These are phyloP conservation scores for Phyllosticta ampelicida DNA, from an alignment of 2,329 filamentous ascomycete species.

Conservation along the genomic window DNA sequence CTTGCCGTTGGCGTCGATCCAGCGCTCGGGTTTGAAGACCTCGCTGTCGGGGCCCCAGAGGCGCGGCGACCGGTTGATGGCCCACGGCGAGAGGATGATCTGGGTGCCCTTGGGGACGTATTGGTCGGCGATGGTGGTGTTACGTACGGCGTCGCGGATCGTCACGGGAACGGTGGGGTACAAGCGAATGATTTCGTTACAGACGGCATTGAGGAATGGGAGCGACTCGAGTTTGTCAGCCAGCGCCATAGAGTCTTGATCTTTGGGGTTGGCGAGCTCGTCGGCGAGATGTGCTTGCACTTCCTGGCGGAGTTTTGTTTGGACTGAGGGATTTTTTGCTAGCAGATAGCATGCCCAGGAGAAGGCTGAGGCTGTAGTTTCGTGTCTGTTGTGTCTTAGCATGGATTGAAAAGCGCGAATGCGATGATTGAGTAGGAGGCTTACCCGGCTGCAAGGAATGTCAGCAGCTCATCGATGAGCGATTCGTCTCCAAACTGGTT, in stretches of 20 bases:
- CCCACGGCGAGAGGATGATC: conserved; percentile 30
- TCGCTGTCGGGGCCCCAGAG: conserved; percentile 34
- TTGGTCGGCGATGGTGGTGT: conserved; percentile 24
- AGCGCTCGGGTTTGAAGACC: conserved; percentile 35
- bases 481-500: conserved; percentile 42
- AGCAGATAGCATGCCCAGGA: conserved; percentile 67
- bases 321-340: conserved; percentile 53
- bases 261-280: conserved; percentile 15
- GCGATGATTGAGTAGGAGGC: conserved; percentile 14
- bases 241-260: conserved; percentile 13
- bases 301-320: conserved; percentile 57
- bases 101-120: conserved; percentile 30
- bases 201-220: conserved; percentile 36
- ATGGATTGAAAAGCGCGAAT: background rate
- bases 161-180: conserved; percentile 29
- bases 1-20: conserved; percentile 31
- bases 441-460: conserved; percentile 45
- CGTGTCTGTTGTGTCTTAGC: conserved; percentile 39
- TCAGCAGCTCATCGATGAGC: conserved; percentile 46
- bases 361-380: conserved; percentile 65
- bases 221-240: conserved; percentile 32
- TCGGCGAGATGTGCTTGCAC: conserved; percentile 50
- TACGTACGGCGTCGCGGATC: conserved; percentile 21
- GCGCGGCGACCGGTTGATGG: conserved; percentile 31
- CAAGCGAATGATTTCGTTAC: conserved; percentile 32